A percentile compares a stretch with the other conserved stretches of the same genome.
Conservation (phyloP, 2,329 filamentous ascomycete genomes). For the Ramularia collo-cygni region DNA sequence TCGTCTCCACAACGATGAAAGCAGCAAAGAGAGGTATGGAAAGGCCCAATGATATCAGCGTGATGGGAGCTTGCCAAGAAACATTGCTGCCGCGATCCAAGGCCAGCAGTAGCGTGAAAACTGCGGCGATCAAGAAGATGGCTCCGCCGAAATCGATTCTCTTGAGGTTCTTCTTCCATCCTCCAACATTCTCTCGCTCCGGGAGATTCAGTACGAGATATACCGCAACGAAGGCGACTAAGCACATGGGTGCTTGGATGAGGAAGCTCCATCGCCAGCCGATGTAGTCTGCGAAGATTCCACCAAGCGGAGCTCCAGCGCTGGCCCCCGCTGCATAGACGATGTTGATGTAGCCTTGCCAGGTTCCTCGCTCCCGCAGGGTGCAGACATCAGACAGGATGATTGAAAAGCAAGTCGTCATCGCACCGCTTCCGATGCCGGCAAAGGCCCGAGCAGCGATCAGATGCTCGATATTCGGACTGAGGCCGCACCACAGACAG, state of each 20-base stretch:
- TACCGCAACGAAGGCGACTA: constrained; percentile 59
- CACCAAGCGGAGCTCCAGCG: constrained; percentile 62
- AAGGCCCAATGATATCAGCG: constrained; percentile 51
- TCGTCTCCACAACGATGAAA: constrained; percentile 64
- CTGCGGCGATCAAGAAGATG: constrained; percentile 56
- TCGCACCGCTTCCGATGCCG: constrained; percentile 63
- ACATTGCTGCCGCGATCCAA: constrained; percentile 68
- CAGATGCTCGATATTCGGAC: constrained; percentile 57
- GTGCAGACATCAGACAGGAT: constrained; percentile 65
- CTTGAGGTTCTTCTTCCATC: constrained; percentile 60
- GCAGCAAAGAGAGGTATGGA: constrained; percentile 54
- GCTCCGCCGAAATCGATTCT: constrained; percentile 71
- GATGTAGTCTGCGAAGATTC: constrained; percentile 58
- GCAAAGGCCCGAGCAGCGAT: constrained; percentile 58
- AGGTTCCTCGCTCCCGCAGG: constrained; percentile 61
- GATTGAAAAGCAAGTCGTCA: constrained; percentile 63
- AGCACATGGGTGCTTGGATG: constrained; percentile 61
- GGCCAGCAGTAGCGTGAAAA: constrained; percentile 60
- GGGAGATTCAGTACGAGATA: constrained; percentile 58
- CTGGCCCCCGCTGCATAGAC: constrained; percentile 63
- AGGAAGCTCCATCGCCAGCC: constrained; percentile 76
- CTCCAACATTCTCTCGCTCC: constrained; percentile 37
- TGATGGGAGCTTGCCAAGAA: constrained; percentile 55
- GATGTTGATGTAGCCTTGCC: constrained; percentile 69
- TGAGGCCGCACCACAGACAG: constrained; percentile 56